Evolutionary conservation across 768 basidiomycete genomes (phyloP), one percentile per base, ranked within the genome.

Genomic region (Mycena leptocephala): DNA sequence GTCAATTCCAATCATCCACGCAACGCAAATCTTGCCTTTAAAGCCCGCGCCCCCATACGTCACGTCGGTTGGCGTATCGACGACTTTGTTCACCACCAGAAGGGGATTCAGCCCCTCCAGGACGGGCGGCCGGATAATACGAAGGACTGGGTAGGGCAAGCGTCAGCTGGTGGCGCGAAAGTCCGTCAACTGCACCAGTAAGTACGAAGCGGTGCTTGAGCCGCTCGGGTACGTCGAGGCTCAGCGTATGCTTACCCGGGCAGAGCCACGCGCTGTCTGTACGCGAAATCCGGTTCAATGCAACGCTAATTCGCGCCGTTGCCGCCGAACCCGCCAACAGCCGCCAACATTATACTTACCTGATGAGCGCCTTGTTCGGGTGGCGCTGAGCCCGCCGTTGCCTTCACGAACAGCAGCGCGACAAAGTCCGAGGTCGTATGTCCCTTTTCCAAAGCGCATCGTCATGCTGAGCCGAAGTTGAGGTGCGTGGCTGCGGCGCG

Each of bases 401-500:
- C 86, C 69, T 86, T 89, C 66, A 88, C 81, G 83, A 92, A 93
- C 20, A 92, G 83, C 72, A 92, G 84, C 14, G 90, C 88, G 33
- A 90, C 90, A 77, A 91, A 92, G 81, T 93, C 91, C 16, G 90
- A 92, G 1, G 88, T 83, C 10, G 84, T 82, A 53, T 85, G 81
- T 14, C 91, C 91, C 0, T 86, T 88, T 80, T 92, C 92, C n/a
- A n/a, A n/a, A n/a, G 70, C 79, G 87, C 24, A 92, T 87, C 20
- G 81, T 81, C 22, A 91, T 86, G 32, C 83, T 75, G 82, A 92
- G 11, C 88, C 87, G 46, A 89, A 83, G 79, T 92, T 91, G 77
- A 86, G 69, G 66, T 78, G 79, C 2, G 74, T 64, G 33, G 76
- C 80, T n/a, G 24, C 70, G 37, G 53, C 77, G 43, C 24, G 82